Evolutionary conservation across 257 asterid genomes (phyloP).

Genomic region (Nicotiana undulata): DNA sequence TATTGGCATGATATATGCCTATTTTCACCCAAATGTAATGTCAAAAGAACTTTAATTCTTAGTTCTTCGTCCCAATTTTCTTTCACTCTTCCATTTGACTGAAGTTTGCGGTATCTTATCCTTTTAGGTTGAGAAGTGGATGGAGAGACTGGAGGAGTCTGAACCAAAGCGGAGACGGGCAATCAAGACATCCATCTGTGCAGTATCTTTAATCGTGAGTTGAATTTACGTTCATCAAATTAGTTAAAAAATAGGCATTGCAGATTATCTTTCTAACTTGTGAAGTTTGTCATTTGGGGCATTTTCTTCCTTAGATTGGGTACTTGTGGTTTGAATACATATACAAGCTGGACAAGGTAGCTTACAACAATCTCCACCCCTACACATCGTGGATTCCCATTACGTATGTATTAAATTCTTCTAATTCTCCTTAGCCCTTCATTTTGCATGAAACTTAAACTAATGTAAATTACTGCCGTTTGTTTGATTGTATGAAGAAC

Average conservation of each 20-base stretch:
- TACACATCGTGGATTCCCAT: slow-evolving; percentile 99
- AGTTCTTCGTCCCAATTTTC: not conserved
- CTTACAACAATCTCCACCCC: slow-evolving; percentile 91
- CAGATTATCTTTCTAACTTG: not conserved
- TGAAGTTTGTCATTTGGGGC: slow-evolving; percentile 2
- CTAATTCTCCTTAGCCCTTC: not conserved
- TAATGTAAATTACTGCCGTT: not conserved
- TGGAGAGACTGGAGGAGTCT: slow-evolving; percentile 92
- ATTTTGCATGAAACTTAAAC: not conserved
- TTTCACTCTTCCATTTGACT: not conserved
- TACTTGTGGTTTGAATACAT: slow-evolving; percentile 81
- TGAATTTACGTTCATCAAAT: not conserved
- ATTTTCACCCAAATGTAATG: slow-evolving; percentile 72
- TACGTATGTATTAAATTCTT: slow-evolving; percentile 41
- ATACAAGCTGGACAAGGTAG: slow-evolving; percentile 84
- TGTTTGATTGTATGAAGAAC: not conserved
- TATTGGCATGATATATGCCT: slow-evolving; percentile 79
- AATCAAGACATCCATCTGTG: slow-evolving; percentile 53
- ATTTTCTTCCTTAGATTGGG: slow-evolving; percentile 24
- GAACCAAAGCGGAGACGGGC: slow-evolving; percentile 65
- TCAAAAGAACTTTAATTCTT: slow-evolving; percentile 2
- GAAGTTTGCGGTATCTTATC: slow-evolving; percentile 8
- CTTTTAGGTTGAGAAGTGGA: slow-evolving; percentile 82
- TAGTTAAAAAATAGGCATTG: not conserved
- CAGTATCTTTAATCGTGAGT: slow-evolving; percentile 57